phyloP scores from a whole-genome alignment of 495 filamentous ascomycete genomes.

The Schizothecium vesticola region DNA sequence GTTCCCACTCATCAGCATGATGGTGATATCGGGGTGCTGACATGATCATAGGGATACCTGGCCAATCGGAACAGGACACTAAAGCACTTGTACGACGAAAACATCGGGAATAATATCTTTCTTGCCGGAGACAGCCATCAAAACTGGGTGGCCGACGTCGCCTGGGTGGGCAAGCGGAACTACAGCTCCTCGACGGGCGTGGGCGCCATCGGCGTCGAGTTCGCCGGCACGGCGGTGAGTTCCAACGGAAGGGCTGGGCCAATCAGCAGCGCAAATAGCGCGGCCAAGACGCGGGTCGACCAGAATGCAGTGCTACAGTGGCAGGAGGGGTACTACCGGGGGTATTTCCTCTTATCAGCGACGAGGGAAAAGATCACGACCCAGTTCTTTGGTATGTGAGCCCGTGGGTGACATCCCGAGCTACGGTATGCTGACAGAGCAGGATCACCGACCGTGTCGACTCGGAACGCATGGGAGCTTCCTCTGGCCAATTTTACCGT shows the following conservation, averaged over 20 bases:
- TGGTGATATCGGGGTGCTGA: no score
- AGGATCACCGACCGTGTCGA: slow-evolving; percentile 34
- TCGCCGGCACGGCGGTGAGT: slow-evolving; percentile 58
- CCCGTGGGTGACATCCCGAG: no score
- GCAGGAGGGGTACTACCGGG: slow-evolving; percentile 64
- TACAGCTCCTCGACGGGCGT: slow-evolving; percentile 53
- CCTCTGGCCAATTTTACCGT: slow-evolving; percentile 60
- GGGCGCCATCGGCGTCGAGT: slow-evolving; percentile 60
- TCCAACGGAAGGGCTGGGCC: slow-evolving; percentile 46
- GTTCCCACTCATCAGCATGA: no score
- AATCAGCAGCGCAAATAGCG: slow-evolving; percentile 38
- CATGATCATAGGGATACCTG: slow-evolving; percentile 60
- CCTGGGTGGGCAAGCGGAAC: slow-evolving; percentile 51
- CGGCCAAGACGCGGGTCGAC: slow-evolving; percentile 33
- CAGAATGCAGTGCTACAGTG: slow-evolving; percentile 57
- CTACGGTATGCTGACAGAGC: no score
- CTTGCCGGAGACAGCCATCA: slow-evolving; percentile 61
- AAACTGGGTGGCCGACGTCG: slow-evolving; percentile 60
- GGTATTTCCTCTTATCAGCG: slow-evolving; percentile 56
- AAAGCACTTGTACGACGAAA: slow-evolving; percentile 51
- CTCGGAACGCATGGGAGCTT: slow-evolving; percentile 48
- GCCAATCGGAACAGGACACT: slow-evolving; percentile 61
- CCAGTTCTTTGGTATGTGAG: slow-evolving; percentile 42
- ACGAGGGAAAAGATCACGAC: slow-evolving; percentile 46
- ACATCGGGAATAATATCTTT: slow-evolving; percentile 62